These are phyloP conservation scores for Trichoderma sp. DNA, from an alignment of 2,329 filamentous ascomycete genomes.

Conservation along the genomic window DNA sequence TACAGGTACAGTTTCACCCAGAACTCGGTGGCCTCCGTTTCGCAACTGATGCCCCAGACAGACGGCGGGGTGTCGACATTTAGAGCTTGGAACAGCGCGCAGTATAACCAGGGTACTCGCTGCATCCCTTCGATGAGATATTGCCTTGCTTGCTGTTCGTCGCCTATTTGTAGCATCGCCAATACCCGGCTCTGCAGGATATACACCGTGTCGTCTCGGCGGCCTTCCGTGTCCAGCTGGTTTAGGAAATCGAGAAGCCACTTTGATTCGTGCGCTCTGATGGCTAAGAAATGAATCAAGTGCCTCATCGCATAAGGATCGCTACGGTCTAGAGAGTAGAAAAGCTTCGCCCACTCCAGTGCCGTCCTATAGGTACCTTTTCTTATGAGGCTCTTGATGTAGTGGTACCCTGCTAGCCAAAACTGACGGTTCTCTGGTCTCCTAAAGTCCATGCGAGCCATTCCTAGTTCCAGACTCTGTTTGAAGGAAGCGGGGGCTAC, in stretches of 20 bases:
- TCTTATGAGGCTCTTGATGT: conserved; percentile 79
- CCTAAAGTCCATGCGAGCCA: conserved; percentile 77
- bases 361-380: conserved; percentile 94
- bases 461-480: conserved; percentile 72
- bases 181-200: conserved; percentile 75
- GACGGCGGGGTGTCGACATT: conserved; percentile 75
- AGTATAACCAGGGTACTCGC: conserved; percentile 81
- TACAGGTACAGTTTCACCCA: conserved; percentile 75
- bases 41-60: conserved; percentile 77
- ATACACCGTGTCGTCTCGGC: conserved; percentile 58
- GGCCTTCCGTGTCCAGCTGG: conserved; percentile 39
- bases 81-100: conserved; percentile 75
- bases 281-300: conserved; percentile 78
- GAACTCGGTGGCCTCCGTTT: conserved; percentile 62
- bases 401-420: conserved; percentile 86
- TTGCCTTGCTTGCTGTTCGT: conserved; percentile 64
- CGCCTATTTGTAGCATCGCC: conserved; percentile 71
- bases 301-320: conserved; percentile 86
- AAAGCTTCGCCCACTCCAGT: conserved; percentile 87
- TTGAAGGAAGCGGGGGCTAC: conserved; percentile 82
- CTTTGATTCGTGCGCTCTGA: conserved; percentile 75
- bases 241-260: conserved; percentile 73
- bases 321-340: conserved; percentile 71
- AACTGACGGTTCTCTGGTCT: conserved; percentile 89
- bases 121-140: conserved; percentile 69